Percentiles rank a stretch among this genome's conserved stretches.
Evolutionary conservation across 2,329 filamentous ascomycete genomes (phyloP).

Genomic region (Neofusicoccum sp.): DNA sequence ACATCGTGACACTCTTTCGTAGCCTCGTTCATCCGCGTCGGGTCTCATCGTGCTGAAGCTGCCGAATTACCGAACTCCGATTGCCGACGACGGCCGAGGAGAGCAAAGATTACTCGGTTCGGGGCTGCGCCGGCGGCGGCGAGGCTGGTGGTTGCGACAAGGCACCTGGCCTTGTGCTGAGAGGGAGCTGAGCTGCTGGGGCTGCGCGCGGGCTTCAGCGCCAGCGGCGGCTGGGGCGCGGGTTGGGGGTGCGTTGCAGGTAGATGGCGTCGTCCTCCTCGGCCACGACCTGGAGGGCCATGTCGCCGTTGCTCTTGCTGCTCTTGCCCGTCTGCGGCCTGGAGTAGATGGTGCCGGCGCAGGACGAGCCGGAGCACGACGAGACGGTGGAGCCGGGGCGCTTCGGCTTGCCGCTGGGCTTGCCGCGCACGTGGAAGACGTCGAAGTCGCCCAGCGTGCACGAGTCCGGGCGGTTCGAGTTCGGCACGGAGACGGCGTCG

Average conservation of each 20-base stretch:
- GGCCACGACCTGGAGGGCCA: constrained; percentile 9
- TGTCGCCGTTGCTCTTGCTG: constrained; percentile 10
- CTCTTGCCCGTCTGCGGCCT: constrained; percentile 6
- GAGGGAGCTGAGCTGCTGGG: background rate
- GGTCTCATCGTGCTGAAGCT: constrained; percentile 5
- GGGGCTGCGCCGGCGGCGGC: constrained; percentile 9
- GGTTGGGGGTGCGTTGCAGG: constrained; percentile 5
- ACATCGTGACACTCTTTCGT: constrained; percentile 7
- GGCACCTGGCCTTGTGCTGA: constrained; percentile 4
- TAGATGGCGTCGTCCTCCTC: constrained; percentile 13
- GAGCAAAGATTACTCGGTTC: constrained; percentile 1
- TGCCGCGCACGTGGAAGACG: constrained; percentile 5
- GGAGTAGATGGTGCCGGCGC: constrained; percentile 18
- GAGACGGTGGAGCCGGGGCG: constrained; percentile 7
- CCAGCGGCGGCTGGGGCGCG: constrained; percentile 2
- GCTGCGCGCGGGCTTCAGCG: background rate
- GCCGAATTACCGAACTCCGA: constrained; percentile 6
- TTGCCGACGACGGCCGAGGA: constrained; percentile 8
- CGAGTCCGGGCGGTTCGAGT: constrained; percentile 12
- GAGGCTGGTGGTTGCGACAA: background rate
- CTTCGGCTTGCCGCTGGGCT: background rate
- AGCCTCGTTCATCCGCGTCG: constrained; percentile 8
- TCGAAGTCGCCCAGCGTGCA: constrained; percentile 16
- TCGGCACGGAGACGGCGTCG: background rate
- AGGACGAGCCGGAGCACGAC: constrained; percentile 2